phyloP scores from a whole-genome alignment of 495 filamentous ascomycete species.

The Lophiotrema nucula region DNA sequence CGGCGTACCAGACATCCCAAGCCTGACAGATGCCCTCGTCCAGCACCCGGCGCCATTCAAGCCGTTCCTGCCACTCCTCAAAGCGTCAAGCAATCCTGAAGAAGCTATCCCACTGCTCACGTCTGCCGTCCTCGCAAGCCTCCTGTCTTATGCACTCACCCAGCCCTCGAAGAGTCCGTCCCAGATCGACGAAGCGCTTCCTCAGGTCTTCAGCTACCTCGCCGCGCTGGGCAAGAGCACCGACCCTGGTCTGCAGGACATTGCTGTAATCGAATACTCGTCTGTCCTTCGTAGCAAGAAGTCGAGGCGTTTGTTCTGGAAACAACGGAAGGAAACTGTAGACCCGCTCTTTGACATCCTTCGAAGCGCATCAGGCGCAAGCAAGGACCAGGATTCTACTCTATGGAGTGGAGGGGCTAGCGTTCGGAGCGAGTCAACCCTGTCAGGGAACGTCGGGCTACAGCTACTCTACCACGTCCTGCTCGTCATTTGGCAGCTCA shows the following conservation, averaged over 20 bases:
- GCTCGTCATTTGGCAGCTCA: conserved; percentile 90
- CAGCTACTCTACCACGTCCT: conserved; percentile 95
- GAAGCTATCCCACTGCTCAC: conserved; percentile 86
- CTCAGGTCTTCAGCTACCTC: conserved; percentile 83
- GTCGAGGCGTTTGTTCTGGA: conserved; percentile 85
- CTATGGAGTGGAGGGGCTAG: conserved; percentile 61
- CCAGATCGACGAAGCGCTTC: conserved; percentile 71
- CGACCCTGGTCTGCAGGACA: conserved; percentile 88
- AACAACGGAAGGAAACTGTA: conserved; percentile 77
- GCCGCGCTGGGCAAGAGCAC: conserved; percentile 75
- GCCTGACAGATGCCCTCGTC: conserved; percentile 70
- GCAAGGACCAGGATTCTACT: conserved; percentile 64
- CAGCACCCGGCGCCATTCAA: conserved; percentile 76
- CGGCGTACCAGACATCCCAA: conserved; percentile 64
- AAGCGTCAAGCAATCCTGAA: conserved; percentile 68
- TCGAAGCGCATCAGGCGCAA: conserved; percentile 68
- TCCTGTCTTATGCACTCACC: conserved; percentile 70
- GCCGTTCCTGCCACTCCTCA: conserved; percentile 81
- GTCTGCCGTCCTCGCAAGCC: conserved; percentile 77
- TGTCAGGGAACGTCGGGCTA: conserved; percentile 81
- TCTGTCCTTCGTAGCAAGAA: conserved; percentile 72
- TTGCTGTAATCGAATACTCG: conserved; percentile 89
- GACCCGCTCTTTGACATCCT: conserved; percentile 80
- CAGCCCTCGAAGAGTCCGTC: conserved; percentile 53
- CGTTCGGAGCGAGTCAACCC: conserved; percentile 58